These are phyloP conservation scores for Striga hermonthica DNA, from an alignment of 305 asterid genomes.

Conservation along the genomic window DNA sequence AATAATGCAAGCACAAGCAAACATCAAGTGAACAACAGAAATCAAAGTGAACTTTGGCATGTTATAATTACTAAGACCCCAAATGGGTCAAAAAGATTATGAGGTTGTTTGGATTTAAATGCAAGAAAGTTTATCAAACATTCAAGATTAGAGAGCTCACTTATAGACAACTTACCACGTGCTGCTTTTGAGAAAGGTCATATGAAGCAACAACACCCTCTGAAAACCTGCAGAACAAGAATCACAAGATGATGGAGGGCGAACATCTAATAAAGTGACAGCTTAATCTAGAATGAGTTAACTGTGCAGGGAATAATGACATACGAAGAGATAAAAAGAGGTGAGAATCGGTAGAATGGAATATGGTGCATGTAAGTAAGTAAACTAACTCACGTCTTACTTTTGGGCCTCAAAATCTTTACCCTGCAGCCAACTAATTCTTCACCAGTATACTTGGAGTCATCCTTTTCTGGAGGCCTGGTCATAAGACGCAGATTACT, in stretches of 20 bases:
- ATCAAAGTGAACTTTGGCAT: background rate
- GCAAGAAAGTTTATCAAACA: background rate
- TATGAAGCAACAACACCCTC: slow-evolving; percentile 35
- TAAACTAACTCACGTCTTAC: slow-evolving; percentile 26
- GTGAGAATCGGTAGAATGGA: background rate
- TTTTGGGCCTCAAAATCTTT: slow-evolving; percentile 32
- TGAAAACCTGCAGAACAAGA: slow-evolving; percentile 23
- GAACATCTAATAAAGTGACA: background rate
- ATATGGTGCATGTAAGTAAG: background rate
- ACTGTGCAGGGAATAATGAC: background rate
- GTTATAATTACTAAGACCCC: background rate
- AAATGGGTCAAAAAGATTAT: background rate
- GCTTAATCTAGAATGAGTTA: slow-evolving; percentile 6
- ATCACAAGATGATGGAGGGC: background rate
- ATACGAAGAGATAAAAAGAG: slow-evolving; percentile 3
- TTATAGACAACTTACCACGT: slow-evolving; percentile 31
- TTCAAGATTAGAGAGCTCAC: slow-evolving; percentile 1
- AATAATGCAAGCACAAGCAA: background rate
- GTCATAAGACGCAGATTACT: slow-evolving; percentile 16
- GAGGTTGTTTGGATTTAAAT: background rate
- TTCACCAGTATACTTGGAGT: slow-evolving; percentile 27
- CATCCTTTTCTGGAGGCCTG: slow-evolving; percentile 25
- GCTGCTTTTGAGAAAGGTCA: slow-evolving; percentile 31
- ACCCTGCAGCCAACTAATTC: slow-evolving; percentile 34
- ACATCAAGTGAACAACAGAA: background rate